Percentiles rank a stretch among this genome's conserved stretches.
phyloP scores from a whole-genome alignment of 306 rosid genomes.

The Lathyrus aphaca region DNA sequence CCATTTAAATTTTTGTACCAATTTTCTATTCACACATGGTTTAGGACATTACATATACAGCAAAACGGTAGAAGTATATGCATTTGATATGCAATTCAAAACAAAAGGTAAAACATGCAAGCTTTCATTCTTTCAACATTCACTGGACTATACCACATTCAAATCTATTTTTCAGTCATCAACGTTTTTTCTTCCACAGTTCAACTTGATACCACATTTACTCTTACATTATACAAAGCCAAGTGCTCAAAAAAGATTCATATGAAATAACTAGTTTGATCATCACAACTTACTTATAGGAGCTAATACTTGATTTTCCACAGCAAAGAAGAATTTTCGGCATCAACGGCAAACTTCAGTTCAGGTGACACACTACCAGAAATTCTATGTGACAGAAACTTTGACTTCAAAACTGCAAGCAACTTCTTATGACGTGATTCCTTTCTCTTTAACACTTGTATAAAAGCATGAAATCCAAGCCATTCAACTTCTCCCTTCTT shows the following conservation, averaged over 20 bases:
- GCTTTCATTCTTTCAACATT: slow-evolving; percentile 2
- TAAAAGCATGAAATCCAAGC: slow-evolving; percentile 80
- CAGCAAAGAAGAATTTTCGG: slow-evolving; percentile 65
- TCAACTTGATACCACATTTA: background rate
- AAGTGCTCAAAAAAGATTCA: background rate
- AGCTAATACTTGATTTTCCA: slow-evolving; percentile 76
- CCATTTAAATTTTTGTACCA: background rate
- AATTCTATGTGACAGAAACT: slow-evolving; percentile 47
- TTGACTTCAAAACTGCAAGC: slow-evolving; percentile 55
- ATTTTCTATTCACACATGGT: background rate
- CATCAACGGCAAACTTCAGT: slow-evolving; percentile 61
- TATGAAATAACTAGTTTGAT: background rate
- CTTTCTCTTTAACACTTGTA: slow-evolving; percentile 71
- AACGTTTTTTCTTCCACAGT: background rate
- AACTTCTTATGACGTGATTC: slow-evolving; percentile 64
- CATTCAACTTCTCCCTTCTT: slow-evolving; percentile 73
- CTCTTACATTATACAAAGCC: background rate
- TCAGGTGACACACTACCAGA: slow-evolving; percentile 49
- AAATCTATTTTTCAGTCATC: background rate
- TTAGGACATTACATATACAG: background rate
- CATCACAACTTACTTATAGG: slow-evolving; percentile 42
- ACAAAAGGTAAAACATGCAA: background rate
- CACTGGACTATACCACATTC: background rate
- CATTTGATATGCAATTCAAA: slow-evolving; percentile 3
- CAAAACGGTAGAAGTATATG: background rate